phyloP scores from a whole-genome alignment of 805 yeast species.

The Yarrowia sp. region DNA sequence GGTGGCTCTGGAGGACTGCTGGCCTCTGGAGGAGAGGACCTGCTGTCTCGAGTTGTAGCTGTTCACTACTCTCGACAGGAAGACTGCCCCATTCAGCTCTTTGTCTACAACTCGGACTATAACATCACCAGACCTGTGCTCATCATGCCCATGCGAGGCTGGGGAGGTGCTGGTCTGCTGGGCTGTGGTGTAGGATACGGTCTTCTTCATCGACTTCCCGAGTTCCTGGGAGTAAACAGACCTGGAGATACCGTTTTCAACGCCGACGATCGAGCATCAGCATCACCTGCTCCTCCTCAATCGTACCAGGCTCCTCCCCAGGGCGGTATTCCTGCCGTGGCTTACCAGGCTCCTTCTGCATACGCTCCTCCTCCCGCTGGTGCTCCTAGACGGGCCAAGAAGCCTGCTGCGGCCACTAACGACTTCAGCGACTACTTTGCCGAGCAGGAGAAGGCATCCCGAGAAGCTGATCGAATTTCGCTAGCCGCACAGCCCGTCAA shows the following conservation, averaged over 20 bases:
- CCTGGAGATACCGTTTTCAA: constrained; percentile 55
- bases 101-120: constrained; percentile 87
- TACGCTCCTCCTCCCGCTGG: constrained; percentile 24
- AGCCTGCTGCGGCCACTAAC: constrained; percentile 40
- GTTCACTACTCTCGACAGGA: constrained; percentile 38
- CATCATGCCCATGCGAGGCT: constrained; percentile 69
- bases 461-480: constrained; percentile 43
- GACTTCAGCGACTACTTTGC: constrained; percentile 45
- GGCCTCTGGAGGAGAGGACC: constrained; percentile 85
- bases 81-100: constrained; percentile 55
- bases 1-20: constrained; percentile 87
- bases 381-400: constrained; percentile 12
- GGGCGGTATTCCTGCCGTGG: constrained; percentile 21
- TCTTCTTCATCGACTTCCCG: constrained; percentile 82
- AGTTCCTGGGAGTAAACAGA: constrained; percentile 54
- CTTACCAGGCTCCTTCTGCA: constrained; percentile 32
- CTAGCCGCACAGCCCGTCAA: constrained; percentile 35
- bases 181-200: constrained; percentile 98
- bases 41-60: constrained; percentile 71
- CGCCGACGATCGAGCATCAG: constrained; percentile 30
- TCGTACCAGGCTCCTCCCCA: constrained; percentile 23
- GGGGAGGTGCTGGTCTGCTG: constrained; percentile 85
- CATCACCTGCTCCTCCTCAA: constrained; percentile 33
- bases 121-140: constrained; percentile 87
- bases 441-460: constrained; percentile 45